Evolutionary conservation across 352 stramenopile species (phyloP).

Genomic region (Globisporangium rhizosaccharum): DNA sequence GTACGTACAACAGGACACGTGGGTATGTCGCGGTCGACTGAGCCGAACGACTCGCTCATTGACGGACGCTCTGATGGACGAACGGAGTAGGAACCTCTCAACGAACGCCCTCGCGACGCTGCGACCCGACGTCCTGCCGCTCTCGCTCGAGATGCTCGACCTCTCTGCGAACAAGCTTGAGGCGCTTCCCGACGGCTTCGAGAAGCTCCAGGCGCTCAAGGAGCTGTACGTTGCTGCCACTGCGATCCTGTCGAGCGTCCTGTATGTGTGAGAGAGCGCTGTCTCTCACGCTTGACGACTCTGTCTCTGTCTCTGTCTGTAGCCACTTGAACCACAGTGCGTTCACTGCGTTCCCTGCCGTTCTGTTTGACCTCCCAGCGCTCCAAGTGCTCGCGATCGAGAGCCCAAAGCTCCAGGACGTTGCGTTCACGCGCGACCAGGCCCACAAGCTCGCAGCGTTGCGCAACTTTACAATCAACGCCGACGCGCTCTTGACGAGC

Average conservation of each 20-base stretch:
- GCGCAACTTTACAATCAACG: conserved; percentile 24
- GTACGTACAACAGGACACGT: not conserved
- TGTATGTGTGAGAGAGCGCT: too few relatives aligned
- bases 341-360: conserved; percentile 11
- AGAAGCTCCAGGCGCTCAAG: conserved; percentile 12
- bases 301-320: too few relatives aligned
- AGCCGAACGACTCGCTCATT: too few relatives aligned
- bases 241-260: too few relatives aligned
- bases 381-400: conserved; percentile 20
- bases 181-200: conserved; percentile 9
- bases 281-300: too few relatives aligned
- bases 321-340: conserved; percentile 2
- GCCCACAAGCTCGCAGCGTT: conserved; percentile 21
- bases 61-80: not conserved
- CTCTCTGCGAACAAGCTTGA: conserved; percentile 11
- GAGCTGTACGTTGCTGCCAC: conserved; percentile 6
- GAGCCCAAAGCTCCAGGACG: conserved; percentile 13
- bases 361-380: conserved; percentile 15
- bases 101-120: conserved; percentile 12
- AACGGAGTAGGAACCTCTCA: conserved; percentile 14
- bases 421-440: conserved; percentile 23
- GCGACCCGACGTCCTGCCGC: not conserved
- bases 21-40: not conserved
- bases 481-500: conserved; percentile 15
- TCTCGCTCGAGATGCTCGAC: conserved; percentile 12